Evolutionary conservation across 331 rosid genomes (phyloP).

Genomic region (Acacia pycnantha): DNA sequence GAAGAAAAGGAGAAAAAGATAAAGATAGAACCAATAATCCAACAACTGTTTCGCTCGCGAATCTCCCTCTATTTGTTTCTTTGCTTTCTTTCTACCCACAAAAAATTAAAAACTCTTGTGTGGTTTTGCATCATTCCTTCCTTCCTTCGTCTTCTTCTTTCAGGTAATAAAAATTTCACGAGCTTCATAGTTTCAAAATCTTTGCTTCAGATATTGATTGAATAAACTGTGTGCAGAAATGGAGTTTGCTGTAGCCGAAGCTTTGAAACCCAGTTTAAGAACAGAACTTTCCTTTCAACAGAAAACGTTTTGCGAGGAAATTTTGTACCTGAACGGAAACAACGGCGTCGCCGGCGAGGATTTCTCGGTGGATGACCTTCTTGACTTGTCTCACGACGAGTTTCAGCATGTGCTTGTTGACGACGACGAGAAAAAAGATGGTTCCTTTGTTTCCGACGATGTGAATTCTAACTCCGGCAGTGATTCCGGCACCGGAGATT

Average conservation of each 20-base stretch:
- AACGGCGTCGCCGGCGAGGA: constrained; percentile 60
- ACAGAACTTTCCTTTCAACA: constrained; percentile 49
- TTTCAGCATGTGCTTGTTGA: constrained; percentile 46
- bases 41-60: constrained; percentile 54
- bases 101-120: constrained; percentile 26
- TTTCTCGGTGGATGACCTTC: constrained; percentile 75
- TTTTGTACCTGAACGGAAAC: constrained; percentile 34
- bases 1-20: constrained; percentile 1
- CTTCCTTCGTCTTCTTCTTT: background rate
- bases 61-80: constrained; percentile 40
- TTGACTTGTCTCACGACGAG: constrained; percentile 65
- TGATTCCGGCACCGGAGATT: constrained; percentile 36
- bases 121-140: constrained; percentile 20
- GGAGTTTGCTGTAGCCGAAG: constrained; percentile 64
- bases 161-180: constrained; percentile 33
- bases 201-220: background rate
- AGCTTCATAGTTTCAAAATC: background rate
- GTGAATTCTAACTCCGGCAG: constrained; percentile 42
- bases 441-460: constrained; percentile 36
- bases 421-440: constrained; percentile 36
- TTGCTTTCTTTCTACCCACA: constrained; percentile 35
- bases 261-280: constrained; percentile 68
- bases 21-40: constrained; percentile 42
- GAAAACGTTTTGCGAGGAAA: constrained; percentile 41
- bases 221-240: constrained; percentile 36